Base-by-base conservation (phyloP, 495 filamentous ascomycete genomes). In the Clohesyomyces aquaticus region DNA sequence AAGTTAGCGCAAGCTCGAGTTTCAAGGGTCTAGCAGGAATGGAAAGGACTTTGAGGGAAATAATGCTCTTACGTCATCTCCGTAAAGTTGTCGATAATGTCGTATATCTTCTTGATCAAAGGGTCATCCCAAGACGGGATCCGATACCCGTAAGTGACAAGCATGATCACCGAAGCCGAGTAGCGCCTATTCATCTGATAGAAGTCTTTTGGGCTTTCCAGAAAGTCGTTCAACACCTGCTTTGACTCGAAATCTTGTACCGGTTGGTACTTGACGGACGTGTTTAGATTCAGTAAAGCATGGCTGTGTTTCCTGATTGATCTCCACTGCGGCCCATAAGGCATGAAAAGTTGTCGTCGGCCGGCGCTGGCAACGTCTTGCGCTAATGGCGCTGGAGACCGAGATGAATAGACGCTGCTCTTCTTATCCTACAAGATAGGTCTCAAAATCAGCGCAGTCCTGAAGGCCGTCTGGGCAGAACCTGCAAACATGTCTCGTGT, bases 181-280 rank as follows among this genome's bases (percentile, higher is more conserved):
- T 72, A 74, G 25, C 71, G 41, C 50, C 73, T 45, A 50, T 69
- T 67, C 43, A 62, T 47, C 4, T 21, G 35, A 26, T 71, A 67
- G 57, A 75, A 74, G 18, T 67, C 59, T 21, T 67, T 55, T 14
- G 69, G 63, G 45, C 49, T 50, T 18, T 72, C 49, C 26, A 73
- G 47, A 28, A 76, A 66, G 27, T 74, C 68, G 4, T 43, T 32
- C 46, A 73, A 55, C 50, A 76, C n/a, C 22, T 70, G 68, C 38
- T 68, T 73, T 35, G 71, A 68, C 50, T 76, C 74, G 41, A 69
- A 72, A 38, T 73, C 73, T 52, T 75, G 73, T 22, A 71, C 70
- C 12, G 70, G 60, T 50, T 72, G 55, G 46, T 73, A 71, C 50
- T 61, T 66, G 25, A 66, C 54, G 3, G 62, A 35, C 8, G 65